Percentiles rank a stretch among this genome's conserved stretches.
Conservation (phyloP, 2,329 filamentous ascomycete species). For the Aspergillus arachidicola region DNA sequence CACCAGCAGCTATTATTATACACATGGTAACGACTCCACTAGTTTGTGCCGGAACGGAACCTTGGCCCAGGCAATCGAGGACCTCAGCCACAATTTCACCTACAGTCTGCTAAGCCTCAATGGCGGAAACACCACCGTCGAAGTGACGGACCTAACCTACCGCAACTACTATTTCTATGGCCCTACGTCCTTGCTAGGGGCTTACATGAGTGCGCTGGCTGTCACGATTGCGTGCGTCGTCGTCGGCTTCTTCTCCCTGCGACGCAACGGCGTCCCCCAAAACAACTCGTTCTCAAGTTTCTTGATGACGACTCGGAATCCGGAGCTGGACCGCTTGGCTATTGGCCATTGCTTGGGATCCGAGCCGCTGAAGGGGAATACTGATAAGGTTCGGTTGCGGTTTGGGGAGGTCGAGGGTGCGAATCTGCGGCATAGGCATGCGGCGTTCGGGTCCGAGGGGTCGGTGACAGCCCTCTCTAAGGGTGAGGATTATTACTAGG, state of each 20-base stretch:
- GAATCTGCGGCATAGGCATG: neutral
- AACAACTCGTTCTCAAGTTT: constrained; percentile 14
- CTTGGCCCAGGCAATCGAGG: constrained; percentile 12
- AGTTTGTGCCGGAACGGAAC: constrained; percentile 12
- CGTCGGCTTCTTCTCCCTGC: constrained; percentile 5
- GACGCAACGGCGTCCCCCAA: constrained; percentile 10
- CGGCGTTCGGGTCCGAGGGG: neutral
- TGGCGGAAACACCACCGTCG: constrained; percentile 4
- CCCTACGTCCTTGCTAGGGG: neutral
- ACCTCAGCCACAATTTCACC: constrained; percentile 17
- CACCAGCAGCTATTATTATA: neutral
- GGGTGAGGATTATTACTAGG: neutral
- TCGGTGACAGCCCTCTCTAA: neutral
- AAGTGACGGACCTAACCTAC: neutral
- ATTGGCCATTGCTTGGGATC: constrained; percentile 12
- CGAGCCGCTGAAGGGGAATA: neutral
- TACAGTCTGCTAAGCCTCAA: constrained; percentile 17
- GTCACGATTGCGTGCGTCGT: neutral
- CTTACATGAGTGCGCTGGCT: neutral
- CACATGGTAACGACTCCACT: neutral
- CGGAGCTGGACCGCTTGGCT: constrained; percentile 12
- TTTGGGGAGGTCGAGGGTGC: neutral
- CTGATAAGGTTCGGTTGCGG: neutral
- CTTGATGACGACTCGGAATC: constrained; percentile 16
- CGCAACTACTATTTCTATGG: neutral